A percentile compares a stretch with the other conserved stretches of the same genome.
phyloP scores from a whole-genome alignment of 2,329 filamentous ascomycete genomes.

The Arthrobotrys conoides region DNA sequence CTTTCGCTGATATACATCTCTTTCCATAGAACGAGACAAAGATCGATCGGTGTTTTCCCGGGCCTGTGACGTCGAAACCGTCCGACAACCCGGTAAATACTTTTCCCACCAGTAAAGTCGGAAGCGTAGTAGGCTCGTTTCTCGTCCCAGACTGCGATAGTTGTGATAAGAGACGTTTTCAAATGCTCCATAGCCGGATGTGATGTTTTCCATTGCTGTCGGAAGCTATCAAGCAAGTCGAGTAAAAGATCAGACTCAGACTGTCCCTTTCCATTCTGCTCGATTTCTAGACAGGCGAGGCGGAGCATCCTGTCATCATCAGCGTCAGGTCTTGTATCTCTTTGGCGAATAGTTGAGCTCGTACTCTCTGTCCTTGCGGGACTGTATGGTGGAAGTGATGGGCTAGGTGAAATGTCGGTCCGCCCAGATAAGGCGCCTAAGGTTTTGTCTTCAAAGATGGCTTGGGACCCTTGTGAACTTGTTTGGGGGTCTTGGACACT shows the following conservation, averaged over 20 bases:
- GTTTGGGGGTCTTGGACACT: no score
- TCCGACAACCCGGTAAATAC: constrained; percentile 14
- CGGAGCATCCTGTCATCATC: not conserved
- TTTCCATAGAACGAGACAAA: constrained; percentile 27
- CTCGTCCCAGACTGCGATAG: constrained; percentile 11
- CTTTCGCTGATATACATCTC: constrained; percentile 24
- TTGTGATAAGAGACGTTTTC: constrained; percentile 27
- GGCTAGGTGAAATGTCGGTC: not conserved
- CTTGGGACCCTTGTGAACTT: not conserved
- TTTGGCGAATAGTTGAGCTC: not conserved
- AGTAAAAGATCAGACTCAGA: constrained; percentile 12
- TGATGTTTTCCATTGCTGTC: not conserved
- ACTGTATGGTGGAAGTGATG: constrained; percentile 3
- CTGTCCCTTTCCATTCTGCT: not conserved
- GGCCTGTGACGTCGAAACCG: constrained; percentile 10
- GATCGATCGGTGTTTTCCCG: not conserved
- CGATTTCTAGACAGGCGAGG: constrained; percentile 10
- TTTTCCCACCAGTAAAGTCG: not conserved
- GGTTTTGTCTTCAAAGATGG: not conserved
- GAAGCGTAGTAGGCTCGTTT: not conserved
- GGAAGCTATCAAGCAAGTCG: constrained; percentile 7
- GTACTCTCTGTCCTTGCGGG: not conserved
- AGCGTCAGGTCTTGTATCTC: not conserved
- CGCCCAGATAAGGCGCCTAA: not conserved
- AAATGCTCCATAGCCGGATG: constrained; percentile 10